Base-by-base conservation (phyloP, 352 stramenopile species). In the Pythium dissotocum region DNA sequence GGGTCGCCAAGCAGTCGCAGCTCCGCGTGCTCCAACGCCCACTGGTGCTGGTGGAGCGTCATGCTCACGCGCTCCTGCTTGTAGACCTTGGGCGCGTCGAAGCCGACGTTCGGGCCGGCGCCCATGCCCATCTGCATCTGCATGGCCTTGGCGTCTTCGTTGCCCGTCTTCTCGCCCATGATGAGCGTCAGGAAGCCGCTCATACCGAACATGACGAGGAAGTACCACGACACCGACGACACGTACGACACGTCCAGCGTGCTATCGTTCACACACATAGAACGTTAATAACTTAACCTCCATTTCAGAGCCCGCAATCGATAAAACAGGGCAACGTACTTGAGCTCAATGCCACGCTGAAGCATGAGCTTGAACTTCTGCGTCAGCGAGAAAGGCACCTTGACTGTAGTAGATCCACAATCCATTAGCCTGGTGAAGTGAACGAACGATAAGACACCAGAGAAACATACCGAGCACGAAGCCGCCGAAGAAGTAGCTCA, bases 171-270 rank as follows among this genome's bases (percentile, higher is more conserved):
- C 58, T 98, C 95, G 51, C 97, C 97, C 58, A 99, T 91, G 60
- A 98, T 96, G 44, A 99, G 85, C 71, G 87, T 91, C 59, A 99
- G 96, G 69, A 99, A 98, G 46, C 91, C 95, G 67, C 96, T 91
- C 68, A 99, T 91, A 70, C 97, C 98, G 73, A 99, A 99, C 91
- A 99, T 99, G 56, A 99, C 95, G 66, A 99, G 87, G 80, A 99
- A 99, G 78, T 99, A 99, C 97, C 97, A 99, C 66, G 89, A 98
- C 21, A 99, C 87, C 58, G 88, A 98, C 30, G 87, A 98, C 28
- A 99, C 98, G 78, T 99, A 99, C 61, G 89, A 98, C 54, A 98
- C 97, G 70, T 99, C 97, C 33, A 99, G 83, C 30, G 95, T 98
- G 56, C 86, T 95, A 58, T n/a, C 9, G 1, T 33, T 46, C n/a